Conservation (phyloP, 1,284 basidiomycete genomes). For the Athelia sp. region DNA sequence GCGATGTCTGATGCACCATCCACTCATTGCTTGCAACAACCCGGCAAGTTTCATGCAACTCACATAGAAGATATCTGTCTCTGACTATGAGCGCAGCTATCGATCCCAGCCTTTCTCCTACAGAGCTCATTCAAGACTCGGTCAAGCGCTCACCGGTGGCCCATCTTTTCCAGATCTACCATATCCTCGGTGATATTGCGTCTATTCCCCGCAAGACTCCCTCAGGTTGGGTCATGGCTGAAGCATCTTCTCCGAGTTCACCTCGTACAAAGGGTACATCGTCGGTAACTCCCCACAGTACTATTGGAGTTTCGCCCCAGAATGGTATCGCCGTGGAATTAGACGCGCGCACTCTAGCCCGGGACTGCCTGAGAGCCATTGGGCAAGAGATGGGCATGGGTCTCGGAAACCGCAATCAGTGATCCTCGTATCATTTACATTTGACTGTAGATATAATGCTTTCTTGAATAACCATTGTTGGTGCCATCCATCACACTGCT, state of each 20-base stretch:
- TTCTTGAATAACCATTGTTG: too few relatives aligned
- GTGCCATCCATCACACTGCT: too few relatives aligned
- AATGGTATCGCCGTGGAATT: constrained; percentile 40
- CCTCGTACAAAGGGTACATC: constrained; percentile 10
- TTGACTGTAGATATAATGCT: too few relatives aligned
- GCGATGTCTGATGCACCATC: constrained; percentile 64
- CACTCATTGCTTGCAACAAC: constrained; percentile 43
- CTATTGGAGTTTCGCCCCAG: constrained; percentile 18
- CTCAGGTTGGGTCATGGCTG: constrained; percentile 50
- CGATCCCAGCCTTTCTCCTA: constrained; percentile 40
- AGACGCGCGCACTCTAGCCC: constrained; percentile 63
- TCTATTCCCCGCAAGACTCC: constrained; percentile 64
- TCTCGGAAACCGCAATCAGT: background rate
- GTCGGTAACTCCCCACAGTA: constrained; percentile 3
- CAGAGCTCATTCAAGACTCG: constrained; percentile 57
- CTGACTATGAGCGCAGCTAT: constrained; percentile 25
- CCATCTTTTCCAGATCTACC: constrained; percentile 84
- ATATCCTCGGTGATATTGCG: constrained; percentile 72
- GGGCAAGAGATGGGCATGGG: constrained; percentile 63
- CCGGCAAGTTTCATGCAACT: constrained; percentile 33
- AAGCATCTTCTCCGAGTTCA: constrained; percentile 9
- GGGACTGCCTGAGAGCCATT: constrained; percentile 65
- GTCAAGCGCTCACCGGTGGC: constrained; percentile 69
- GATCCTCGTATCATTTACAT: too few relatives aligned
- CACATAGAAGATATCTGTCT: constrained; percentile 5